These are phyloP conservation scores for Lagenaria siceraria DNA, from an alignment of 306 rosid genomes.

Conservation along the genomic window DNA sequence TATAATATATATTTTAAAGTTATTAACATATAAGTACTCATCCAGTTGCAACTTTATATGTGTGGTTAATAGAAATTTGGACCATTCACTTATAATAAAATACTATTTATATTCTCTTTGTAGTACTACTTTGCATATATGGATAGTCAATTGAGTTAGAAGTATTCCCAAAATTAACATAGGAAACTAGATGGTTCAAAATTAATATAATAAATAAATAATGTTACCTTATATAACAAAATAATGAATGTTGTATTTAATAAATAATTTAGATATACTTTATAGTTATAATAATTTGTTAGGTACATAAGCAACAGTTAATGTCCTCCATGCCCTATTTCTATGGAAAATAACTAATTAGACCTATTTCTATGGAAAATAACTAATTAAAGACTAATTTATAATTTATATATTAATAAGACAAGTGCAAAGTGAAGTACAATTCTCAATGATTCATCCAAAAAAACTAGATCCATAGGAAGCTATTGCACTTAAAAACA, in stretches of 20 bases:
- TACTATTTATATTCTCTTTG: background rate
- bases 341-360: background rate
- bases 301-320: background rate
- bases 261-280: background rate
- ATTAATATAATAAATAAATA: too few relatives aligned
- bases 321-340: background rate
- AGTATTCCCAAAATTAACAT: background rate
- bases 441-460: background rate
- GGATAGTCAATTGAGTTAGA: background rate
- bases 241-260: background rate
- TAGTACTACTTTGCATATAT: background rate
- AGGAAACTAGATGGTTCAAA: background rate
- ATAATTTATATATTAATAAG: background rate
- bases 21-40: background rate
- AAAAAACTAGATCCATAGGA: background rate
- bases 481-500: background rate
- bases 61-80: background rate
- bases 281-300: conserved; percentile 4
- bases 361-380: background rate
- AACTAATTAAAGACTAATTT: background rate
- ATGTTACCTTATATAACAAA: background rate
- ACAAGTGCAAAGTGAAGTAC: conserved; percentile 1
- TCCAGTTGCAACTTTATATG: background rate
- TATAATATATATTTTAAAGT: too few relatives aligned
- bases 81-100: background rate